Base-by-base conservation (phyloP, 257 asterid genomes). In the Plantago major region DNA sequence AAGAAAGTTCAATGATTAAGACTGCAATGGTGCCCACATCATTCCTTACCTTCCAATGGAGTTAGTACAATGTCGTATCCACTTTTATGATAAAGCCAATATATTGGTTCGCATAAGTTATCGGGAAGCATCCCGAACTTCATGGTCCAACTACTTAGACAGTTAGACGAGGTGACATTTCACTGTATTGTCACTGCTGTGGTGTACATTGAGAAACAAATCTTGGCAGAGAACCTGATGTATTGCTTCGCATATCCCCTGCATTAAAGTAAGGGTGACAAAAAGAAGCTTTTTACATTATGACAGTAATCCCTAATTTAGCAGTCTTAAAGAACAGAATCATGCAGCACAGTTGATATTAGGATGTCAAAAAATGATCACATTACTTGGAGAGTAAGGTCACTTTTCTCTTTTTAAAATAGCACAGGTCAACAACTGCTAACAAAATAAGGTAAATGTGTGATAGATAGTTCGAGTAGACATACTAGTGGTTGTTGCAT, bases 181-280 rank as follows among this genome's bases (percentile, higher is more conserved):
- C 47, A 56, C n/a, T 56, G 62, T n/a, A 33, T 40, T 51, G 56
- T 51, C 56, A 51, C n/a, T 18, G 13, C 17, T 30, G 30, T 9
- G 9, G 2, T 12, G 18, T 48, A 48, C 53, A 19, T 7, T 28
- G 19, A 55, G 44, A 55, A 30, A 9, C 44, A 55, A 15, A 14
- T 55, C 18, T 30, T 55, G 37, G 16, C 43, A 7, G 15, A 30
- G 3, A 13, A 22, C 11, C 1, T 30, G 22, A n/a, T n/a, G n/a
- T n/a, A 44, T 10, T 12, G 4, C 6, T n/a, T 44, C 10, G 3
- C 11, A 3, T 2, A 3, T 30, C 5, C 37, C n/a, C n/a, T n/a
- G n/a, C 37, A 30, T 30, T 3, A 47, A 47, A 18, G 53, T 7
- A 47, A 47, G 53, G 17, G 22, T 14, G 7, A 47, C 22, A 12